A percentile compares a stretch with the other conserved stretches of the same genome.
These are phyloP conservation scores for Talaromyces pinophilus DNA, from an alignment of 2,329 filamentous ascomycete genomes.

Conservation along the genomic window DNA sequence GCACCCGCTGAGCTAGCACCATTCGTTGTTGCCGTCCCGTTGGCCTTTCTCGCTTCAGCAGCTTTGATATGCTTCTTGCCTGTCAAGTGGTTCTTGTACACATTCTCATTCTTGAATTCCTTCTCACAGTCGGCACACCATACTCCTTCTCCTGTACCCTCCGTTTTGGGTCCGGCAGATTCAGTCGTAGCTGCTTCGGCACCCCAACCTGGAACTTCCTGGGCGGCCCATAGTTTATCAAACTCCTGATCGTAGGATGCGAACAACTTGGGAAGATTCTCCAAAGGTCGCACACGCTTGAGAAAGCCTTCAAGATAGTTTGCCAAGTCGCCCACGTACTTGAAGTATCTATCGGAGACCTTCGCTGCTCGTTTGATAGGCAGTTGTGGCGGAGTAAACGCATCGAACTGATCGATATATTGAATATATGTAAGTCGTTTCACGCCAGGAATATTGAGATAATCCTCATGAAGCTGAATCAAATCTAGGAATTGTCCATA, in stretches of 20 bases:
- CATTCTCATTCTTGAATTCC: slow-evolving; percentile 92
- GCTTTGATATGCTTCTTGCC: slow-evolving; percentile 93
- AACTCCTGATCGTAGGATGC: slow-evolving; percentile 79
- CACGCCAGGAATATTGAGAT: slow-evolving; percentile 82
- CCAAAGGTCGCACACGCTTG: slow-evolving; percentile 77
- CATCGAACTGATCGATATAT: slow-evolving; percentile 89
- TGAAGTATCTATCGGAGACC: slow-evolving; percentile 88
- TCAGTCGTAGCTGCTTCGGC: slow-evolving; percentile 52
- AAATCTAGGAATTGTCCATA: slow-evolving; percentile 93
- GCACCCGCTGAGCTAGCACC: slow-evolving; percentile 30
- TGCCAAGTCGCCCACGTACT: slow-evolving; percentile 77
- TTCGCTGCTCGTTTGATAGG: slow-evolving; percentile 80
- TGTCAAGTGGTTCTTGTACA: slow-evolving; percentile 83
- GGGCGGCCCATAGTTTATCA: slow-evolving; percentile 75
- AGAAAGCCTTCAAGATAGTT: slow-evolving; percentile 87
- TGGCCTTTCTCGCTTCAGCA: slow-evolving; percentile 62
- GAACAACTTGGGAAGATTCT: slow-evolving; percentile 80
- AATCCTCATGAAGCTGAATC: slow-evolving; percentile 79
- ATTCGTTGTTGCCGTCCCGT: slow-evolving; percentile 40
- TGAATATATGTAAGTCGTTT: slow-evolving; percentile 88
- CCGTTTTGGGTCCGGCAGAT: slow-evolving; percentile 48
- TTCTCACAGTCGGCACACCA: slow-evolving; percentile 94
- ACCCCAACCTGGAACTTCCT: slow-evolving; percentile 78
- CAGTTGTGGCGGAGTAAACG: slow-evolving; percentile 72
- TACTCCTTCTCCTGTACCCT: slow-evolving; percentile 66